Evolutionary conservation across 306 rosid species (phyloP), one percentile per base, ranked within the genome.

Genomic region (Begonia peltatifolia): DNA sequence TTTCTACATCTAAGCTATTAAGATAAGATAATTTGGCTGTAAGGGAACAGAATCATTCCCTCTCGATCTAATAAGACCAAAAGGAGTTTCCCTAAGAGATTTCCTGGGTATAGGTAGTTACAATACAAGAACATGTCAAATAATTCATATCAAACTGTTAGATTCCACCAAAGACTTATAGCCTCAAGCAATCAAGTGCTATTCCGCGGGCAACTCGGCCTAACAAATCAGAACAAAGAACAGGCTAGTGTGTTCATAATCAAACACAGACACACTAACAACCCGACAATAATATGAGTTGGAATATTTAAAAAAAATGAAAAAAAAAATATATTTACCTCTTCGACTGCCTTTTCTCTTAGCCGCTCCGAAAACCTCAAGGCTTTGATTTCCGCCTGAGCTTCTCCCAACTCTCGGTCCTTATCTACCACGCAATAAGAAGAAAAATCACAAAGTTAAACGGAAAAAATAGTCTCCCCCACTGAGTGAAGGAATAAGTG

Each of bases 311-410:
- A 43, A 44, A 10, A 10, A 44, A 44, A 11, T 10, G 48, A 44
- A 2, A 13, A 10, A 13, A 44, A 56, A 75, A 53, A 55, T 87
- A 81, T 83, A 83, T 60, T 44, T 66, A 87, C 96, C 96, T 87
- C 84, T 83, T 92, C 99, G 62, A 87, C 94, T 14, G 99, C 99
- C 68, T 92, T 92, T 63, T 77, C 99, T 68, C 88, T 77, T 14
- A 82, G 93, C 36, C 96, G 80, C 66, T 92, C 99, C 15, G 99
- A 86, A 11, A 73, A 67, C 76, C 60, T 83, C 72, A 92, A 78
- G 53, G 94, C 99, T 77, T 73, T 92, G 94, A 92, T 92, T 90
- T 86, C 94, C 38, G 94, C 99, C 42, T 81, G 96, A 6, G 99
- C 94, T 69, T 92, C 94, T 7, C 84, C 82, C 11, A 92, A 68